Evolutionary conservation across 2,329 filamentous ascomycete genomes (phyloP).

Genomic region (Fusarium burgessii): DNA sequence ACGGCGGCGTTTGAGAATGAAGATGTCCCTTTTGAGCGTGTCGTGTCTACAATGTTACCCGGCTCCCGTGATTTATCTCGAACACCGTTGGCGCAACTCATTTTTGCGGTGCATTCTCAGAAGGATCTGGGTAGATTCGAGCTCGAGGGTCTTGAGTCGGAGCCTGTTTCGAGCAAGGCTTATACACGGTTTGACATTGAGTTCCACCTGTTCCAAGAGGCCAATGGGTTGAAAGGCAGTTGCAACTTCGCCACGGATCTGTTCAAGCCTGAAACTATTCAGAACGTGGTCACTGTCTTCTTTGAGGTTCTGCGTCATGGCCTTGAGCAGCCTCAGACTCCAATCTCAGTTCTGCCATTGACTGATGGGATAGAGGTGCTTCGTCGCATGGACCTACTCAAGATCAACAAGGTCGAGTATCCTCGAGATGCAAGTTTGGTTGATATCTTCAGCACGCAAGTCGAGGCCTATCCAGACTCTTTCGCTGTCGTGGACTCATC

Average conservation of each 20-base stretch:
- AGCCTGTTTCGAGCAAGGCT: neutral
- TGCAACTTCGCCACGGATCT: slow-evolving; percentile 41
- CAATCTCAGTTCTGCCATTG: slow-evolving; percentile 10
- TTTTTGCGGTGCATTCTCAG: slow-evolving; percentile 36
- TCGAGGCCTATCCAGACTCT: neutral
- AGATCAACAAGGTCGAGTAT: neutral
- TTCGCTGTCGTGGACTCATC: slow-evolving; percentile 37
- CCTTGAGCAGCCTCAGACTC: slow-evolving; percentile 11
- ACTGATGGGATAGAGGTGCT: neutral
- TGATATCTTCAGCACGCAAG: slow-evolving; percentile 41
- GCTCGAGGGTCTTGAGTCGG: slow-evolving; percentile 28
- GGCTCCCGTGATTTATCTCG: slow-evolving; percentile 7
- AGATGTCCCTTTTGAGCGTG: slow-evolving; percentile 14
- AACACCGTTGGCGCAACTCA: slow-evolving; percentile 8
- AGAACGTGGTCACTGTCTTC: slow-evolving; percentile 32
- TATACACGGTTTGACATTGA: slow-evolving; percentile 43
- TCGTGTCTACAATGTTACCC: slow-evolving; percentile 3
- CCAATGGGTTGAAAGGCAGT: slow-evolving; percentile 11
- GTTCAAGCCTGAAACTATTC: slow-evolving; percentile 36
- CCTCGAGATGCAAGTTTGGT: slow-evolving; percentile 34
- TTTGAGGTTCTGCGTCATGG: slow-evolving; percentile 26
- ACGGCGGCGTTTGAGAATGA: slow-evolving; percentile 1
- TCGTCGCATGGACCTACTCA: neutral
- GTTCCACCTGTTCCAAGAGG: slow-evolving; percentile 43
- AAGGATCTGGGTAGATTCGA: slow-evolving; percentile 32